A percentile compares a stretch with the other conserved stretches of the same genome.
These are phyloP conservation scores for Clarireedia homoeocarpa DNA, from an alignment of 2,329 filamentous ascomycete species.

Conservation along the genomic window DNA sequence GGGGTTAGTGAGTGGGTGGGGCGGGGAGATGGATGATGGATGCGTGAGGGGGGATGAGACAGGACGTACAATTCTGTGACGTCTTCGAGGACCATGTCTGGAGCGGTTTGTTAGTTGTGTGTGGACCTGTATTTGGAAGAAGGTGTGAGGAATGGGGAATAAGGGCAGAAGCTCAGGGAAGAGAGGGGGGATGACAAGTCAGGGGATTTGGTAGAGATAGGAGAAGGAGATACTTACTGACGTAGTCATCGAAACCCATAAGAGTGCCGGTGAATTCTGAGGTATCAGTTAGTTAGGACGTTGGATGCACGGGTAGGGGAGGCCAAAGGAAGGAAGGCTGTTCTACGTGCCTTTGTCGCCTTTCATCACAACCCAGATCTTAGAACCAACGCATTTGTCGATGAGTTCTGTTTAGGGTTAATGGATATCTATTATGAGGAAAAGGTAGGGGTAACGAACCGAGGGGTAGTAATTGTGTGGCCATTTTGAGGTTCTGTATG, in stretches of 20 bases:
- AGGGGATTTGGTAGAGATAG: background rate
- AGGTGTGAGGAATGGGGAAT: too few relatives aligned
- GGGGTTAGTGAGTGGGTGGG: too few relatives aligned
- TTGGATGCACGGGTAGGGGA: background rate
- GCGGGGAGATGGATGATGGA: too few relatives aligned
- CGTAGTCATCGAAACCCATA: constrained; percentile 96
- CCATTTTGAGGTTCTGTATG: constrained; percentile 18
- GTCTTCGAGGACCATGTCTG: constrained; percentile 97
- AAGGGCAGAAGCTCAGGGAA: too few relatives aligned
- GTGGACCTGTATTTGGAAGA: background rate
- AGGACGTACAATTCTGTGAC: constrained; percentile 83
- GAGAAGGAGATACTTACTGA: constrained; percentile 66
- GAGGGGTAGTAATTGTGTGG: constrained; percentile 27
- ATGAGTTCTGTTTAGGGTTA: constrained; percentile 66
- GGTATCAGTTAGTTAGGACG: background rate
- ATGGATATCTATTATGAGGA: constrained; percentile 20
- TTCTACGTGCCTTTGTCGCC: constrained; percentile 75
- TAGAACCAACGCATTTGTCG: constrained; percentile 96
- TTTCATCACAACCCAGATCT: constrained; percentile 99
- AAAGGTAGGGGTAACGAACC: constrained; percentile 13
- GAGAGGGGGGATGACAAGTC: too few relatives aligned
- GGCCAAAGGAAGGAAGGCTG: background rate
- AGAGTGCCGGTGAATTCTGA: constrained; percentile 92
- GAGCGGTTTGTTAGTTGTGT: constrained; percentile 14
- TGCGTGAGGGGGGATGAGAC: background rate